Conservation (phyloP, 352 stramenopile genomes). For the Phytophthora ramorum region DNA sequence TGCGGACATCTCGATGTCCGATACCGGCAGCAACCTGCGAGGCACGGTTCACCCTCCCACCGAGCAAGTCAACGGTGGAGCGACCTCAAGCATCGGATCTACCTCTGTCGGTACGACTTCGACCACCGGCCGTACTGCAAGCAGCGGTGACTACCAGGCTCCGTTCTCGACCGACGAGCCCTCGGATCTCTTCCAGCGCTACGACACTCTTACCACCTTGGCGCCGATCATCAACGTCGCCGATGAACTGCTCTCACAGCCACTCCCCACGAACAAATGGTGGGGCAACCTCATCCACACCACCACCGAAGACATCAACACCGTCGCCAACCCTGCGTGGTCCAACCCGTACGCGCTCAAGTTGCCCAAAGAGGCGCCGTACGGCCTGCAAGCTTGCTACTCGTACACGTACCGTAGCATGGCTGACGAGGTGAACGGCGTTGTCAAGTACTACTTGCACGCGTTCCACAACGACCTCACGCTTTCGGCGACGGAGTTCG, state of each 20-base stretch:
- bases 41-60: slow-evolving; percentile 27
- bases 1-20: slow-evolving; percentile 32
- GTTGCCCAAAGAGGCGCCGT: slow-evolving; percentile 58
- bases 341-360: too few relatives aligned
- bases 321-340: slow-evolving; percentile 64
- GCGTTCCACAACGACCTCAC: slow-evolving; percentile 77
- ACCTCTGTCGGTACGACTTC: slow-evolving; percentile 5
- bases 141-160: slow-evolving; percentile 35
- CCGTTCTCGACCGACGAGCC: slow-evolving; percentile 60
- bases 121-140: slow-evolving; percentile 20
- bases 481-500: slow-evolving; percentile 71
- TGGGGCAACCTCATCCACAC: slow-evolving; percentile 84
- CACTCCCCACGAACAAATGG: slow-evolving; percentile 88
- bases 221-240: slow-evolving; percentile 76
- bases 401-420: slow-evolving; percentile 71
- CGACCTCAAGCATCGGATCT: slow-evolving; percentile 14
- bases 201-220: slow-evolving; percentile 54
- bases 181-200: slow-evolving; percentile 61
- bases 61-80: slow-evolving; percentile 8
- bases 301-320: slow-evolving; percentile 46
- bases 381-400: slow-evolving; percentile 68
- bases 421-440: slow-evolving; percentile 50
- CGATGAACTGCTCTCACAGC: slow-evolving; percentile 45
- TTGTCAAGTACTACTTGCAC: slow-evolving; percentile 75
- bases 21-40: slow-evolving; percentile 20